These are phyloP conservation scores for Peziza echinospora DNA, from an alignment of 495 filamentous ascomycete genomes.

Conservation along the genomic window DNA sequence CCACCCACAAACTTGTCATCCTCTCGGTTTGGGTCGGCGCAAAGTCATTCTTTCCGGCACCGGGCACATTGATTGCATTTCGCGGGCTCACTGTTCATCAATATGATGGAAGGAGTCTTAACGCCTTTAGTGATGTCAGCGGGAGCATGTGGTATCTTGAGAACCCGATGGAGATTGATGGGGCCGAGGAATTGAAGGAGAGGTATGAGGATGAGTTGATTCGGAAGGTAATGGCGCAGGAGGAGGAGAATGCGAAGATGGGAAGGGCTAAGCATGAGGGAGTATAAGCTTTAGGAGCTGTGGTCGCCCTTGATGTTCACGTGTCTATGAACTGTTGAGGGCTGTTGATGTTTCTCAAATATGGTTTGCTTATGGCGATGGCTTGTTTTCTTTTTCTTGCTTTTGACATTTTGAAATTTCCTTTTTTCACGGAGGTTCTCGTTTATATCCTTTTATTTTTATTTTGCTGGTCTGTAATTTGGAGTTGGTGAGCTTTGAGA, in stretches of 20 bases:
- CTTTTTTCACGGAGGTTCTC: too few relatives aligned
- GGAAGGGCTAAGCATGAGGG: constrained; percentile 5
- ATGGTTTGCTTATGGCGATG: too few relatives aligned
- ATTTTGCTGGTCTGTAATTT: too few relatives aligned
- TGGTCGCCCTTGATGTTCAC: too few relatives aligned
- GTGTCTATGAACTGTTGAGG: too few relatives aligned
- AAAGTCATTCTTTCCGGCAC: not conserved
- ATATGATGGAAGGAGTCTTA: not conserved
- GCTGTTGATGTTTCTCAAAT: too few relatives aligned
- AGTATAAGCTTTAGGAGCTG: too few relatives aligned
- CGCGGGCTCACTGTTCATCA: not conserved
- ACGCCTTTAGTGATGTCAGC: not conserved
- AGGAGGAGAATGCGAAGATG: constrained; percentile 33
- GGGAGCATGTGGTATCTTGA: not conserved
- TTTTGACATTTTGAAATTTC: too few relatives aligned
- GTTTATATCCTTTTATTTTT: too few relatives aligned
- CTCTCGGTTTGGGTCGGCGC: not conserved
- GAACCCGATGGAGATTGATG: constrained; percentile 1
- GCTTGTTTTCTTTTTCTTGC: too few relatives aligned
- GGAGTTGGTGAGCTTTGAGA: too few relatives aligned
- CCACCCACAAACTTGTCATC: not conserved
- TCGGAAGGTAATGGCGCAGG: constrained; percentile 45
- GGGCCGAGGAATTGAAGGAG: constrained; percentile 12
- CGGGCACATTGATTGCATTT: not conserved
- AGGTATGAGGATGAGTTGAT: constrained; percentile 40